Evolutionary conservation across 1,139 yeast species (phyloP), one percentile per base, ranked within the genome.

Genomic region (Yamadazyma trypodendri): DNA sequence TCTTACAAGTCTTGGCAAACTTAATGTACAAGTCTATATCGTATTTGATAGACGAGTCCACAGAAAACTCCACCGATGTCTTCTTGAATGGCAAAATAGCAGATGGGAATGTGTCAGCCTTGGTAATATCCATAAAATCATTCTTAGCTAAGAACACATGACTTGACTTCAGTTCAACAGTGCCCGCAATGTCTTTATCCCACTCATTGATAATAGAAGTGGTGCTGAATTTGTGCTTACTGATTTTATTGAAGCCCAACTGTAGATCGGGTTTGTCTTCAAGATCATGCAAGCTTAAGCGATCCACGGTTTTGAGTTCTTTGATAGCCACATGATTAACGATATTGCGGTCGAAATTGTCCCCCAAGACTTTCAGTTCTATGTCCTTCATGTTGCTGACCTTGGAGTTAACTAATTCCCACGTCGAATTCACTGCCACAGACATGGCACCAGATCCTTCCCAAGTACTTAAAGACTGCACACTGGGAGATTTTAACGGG

Each of bases 1-100:
- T 36, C 21, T 60, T 65, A 24, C 64, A 60, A 3, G 28, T 11
- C 0, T 68, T 55, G 1, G 82, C 72, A 24, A 68, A 54, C 10
- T 67, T 62, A 8, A 65, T 63, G 74, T 80, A 80, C 2, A 63
- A 61, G 42, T 67, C 65, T 37, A 84, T 61, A 10, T 68, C 62
- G 9, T 61, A 52, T 34, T 73, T 63, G n/a, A 80, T 59, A 3
- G 65, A 57, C 17, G 74, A 65, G 13, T 79, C 69, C 2, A 72
- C 62, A n/a, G 68, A 65, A 42, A 82, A 58, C 9, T 70, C 61
- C 1, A 67, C 52, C 28, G 56, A 53, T 32, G 58, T 56, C n/a
- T 46, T 45, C 3, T 27, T 20, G 31, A 40, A 37, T 37, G 41
- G 34, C 28, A 41, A 36, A 9, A 47, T 54, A 36, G 33, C 34